Evolutionary conservation across 2,329 filamentous ascomycete species (phyloP).

Genomic region (Colletotrichum sp.): DNA sequence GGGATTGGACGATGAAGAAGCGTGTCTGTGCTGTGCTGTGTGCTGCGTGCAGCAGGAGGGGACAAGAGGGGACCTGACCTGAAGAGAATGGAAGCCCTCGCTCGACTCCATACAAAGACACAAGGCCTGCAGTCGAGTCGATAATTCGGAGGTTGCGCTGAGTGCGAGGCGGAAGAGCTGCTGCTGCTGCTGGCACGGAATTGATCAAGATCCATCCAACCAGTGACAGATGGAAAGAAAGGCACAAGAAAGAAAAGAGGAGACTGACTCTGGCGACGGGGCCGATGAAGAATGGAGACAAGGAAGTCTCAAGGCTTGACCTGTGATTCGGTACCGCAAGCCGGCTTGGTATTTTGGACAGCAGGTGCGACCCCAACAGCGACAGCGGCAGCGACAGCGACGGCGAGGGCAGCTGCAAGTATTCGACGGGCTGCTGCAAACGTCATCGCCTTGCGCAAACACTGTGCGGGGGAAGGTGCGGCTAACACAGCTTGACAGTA

Average conservation of each 20-base stretch:
- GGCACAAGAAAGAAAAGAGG: not conserved
- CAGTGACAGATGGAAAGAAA: not conserved
- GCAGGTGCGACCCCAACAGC: not conserved
- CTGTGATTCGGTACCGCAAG: slow-evolving; percentile 5
- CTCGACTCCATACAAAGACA: not conserved
- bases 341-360: slow-evolving; percentile 9
- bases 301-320: not conserved
- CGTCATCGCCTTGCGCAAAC: slow-evolving; percentile 12
- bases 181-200: not conserved
- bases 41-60: not conserved
- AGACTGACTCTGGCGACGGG: not conserved
- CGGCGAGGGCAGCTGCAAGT: not conserved
- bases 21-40: not conserved
- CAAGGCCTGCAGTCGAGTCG: not conserved
- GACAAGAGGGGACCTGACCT: not conserved
- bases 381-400: not conserved
- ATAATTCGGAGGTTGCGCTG: not conserved
- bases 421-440: not conserved
- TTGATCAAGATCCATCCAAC: not conserved
- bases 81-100: not conserved
- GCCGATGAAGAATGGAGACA: slow-evolving; percentile 14
- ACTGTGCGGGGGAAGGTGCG: slow-evolving; percentile 7
- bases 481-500: slow-evolving; percentile 3
- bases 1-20: not conserved
- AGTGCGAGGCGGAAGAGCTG: not conserved